These are phyloP conservation scores for Solanum acaule DNA, from an alignment of 257 asterid species.

Conservation along the genomic window DNA sequence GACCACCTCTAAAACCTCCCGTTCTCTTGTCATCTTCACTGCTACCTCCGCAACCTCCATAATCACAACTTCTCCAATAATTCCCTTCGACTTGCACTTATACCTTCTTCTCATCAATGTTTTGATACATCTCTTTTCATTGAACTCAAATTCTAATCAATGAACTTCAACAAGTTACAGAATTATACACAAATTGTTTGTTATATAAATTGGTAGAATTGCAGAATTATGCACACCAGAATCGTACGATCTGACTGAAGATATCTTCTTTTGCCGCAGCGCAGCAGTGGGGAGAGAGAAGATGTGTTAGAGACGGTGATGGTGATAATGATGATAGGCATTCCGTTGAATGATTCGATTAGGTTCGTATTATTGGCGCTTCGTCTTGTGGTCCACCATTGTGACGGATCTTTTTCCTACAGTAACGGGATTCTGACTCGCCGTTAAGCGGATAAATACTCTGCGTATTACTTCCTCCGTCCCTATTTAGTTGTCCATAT, in stretches of 20 bases:
- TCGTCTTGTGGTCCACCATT: constrained; percentile 7
- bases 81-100: constrained; percentile 16
- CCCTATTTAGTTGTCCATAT: too few relatives aligned
- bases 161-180: neutral
- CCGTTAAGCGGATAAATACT: constrained; percentile 5
- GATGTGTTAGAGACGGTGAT: constrained; percentile 17
- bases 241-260: constrained; percentile 13
- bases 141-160: neutral
- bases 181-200: neutral
- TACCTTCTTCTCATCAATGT: constrained; percentile 2
- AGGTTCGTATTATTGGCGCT: neutral
- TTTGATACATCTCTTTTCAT: neutral
- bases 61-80: constrained; percentile 10
- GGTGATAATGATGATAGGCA: constrained; percentile 7
- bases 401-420: neutral
- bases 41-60: constrained; percentile 11
- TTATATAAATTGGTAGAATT: neutral
- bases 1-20: neutral
- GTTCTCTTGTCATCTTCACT: constrained; percentile 4
- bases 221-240: constrained; percentile 11
- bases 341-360: constrained; percentile 2
- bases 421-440: constrained; percentile 1
- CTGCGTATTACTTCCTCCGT: too few relatives aligned
- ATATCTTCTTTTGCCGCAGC: constrained; percentile 11
- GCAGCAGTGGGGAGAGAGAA: constrained; percentile 12